Percentiles rank a stretch among this genome's conserved stretches.
phyloP scores from a whole-genome alignment of 2,329 filamentous ascomycete species.

The Colletotrichum orbiculare region DNA sequence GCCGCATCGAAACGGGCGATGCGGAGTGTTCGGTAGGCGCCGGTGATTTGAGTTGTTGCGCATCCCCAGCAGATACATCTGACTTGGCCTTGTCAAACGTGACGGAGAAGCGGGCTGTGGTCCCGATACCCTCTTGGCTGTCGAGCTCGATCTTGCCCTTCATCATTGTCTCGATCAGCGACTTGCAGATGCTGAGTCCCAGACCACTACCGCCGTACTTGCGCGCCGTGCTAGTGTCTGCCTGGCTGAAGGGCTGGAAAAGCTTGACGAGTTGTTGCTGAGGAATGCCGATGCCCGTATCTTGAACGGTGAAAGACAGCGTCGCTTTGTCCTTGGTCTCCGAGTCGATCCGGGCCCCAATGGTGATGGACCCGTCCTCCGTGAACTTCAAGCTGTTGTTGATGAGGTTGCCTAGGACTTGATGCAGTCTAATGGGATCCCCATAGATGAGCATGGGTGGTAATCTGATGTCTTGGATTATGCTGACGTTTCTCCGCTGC shows the following conservation, averaged over 20 bases:
- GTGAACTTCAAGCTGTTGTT: conserved; percentile 97
- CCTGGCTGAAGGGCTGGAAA: conserved; percentile 93
- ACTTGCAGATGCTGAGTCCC: conserved; percentile 93
- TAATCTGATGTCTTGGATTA: conserved; percentile 76
- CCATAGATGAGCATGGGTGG: conserved; percentile 79
- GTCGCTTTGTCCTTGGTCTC: conserved; percentile 78
- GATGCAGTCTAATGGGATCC: conserved; percentile 74
- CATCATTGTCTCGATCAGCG: conserved; percentile 92
- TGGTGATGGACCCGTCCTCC: conserved; percentile 85
- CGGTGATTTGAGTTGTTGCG: conserved; percentile 52
- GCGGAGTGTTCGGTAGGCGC: conserved; percentile 49
- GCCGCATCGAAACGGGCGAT: conserved; percentile 49
- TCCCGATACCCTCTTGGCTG: conserved; percentile 78
- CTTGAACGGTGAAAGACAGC: conserved; percentile 85
- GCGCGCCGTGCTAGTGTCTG: conserved; percentile 87
- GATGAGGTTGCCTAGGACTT: conserved; percentile 83
- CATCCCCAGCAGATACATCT: conserved; percentile 68
- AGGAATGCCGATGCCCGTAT: conserved; percentile 92
- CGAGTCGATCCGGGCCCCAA: conserved; percentile 77
- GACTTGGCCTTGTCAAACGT: conserved; percentile 84
- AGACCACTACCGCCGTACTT: conserved; percentile 94
- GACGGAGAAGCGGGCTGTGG: conserved; percentile 81
- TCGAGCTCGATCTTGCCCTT: conserved; percentile 86
- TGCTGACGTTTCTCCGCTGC: conserved; percentile 70
- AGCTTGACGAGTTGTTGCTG: conserved; percentile 84